Base-by-base conservation (phyloP, 331 rosid genomes). In the Malus hybrid region DNA sequence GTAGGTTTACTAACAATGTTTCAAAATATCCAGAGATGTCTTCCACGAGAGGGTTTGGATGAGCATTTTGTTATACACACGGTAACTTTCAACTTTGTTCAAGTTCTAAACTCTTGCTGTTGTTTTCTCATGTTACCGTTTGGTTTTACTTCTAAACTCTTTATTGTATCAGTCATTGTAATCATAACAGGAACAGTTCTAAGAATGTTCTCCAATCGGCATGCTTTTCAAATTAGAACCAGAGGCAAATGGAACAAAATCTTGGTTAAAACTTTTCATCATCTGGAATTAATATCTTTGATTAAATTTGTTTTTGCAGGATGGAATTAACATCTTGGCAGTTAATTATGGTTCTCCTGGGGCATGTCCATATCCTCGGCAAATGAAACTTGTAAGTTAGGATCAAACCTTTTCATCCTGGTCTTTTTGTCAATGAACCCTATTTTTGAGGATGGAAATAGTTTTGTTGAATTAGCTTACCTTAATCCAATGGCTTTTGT, bases 291-390 rank as follows among this genome's bases (percentile, higher is more conserved):
- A 6, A 6, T 69, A 44, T 57, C 78, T 67, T 59, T 44, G 39
- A 32, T 52, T 73, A 73, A 67, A 44, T 73, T 15, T 71, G 55
- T 76, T 62, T 54, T 85, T 71, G 64, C 87, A 95, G 99, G 99
- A 95, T 80, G 97, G 96, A 56, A 85, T 84, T 75, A 95, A 88
- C 75, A 83, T 95, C 59, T 76, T 95, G 86, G 99, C 91, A 42
- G 97, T 95, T 81, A 89, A 84, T 81, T 95, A 92, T 82, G 99
- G 97, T 71, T 76, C 96, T 48, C 93, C 88, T 3, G 97, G 97
- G 69, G 85, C 93, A 55, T 95, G 99, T 79, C 86, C 97, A 59
- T 87, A 86, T 79, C 99, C 97, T 66, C 86, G 99, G 64, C 88
- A 90, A 76, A 71, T 86, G 83, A 90, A 80, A 84, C 91, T 79